Base-by-base conservation (phyloP, 805 yeast species). In the Cyberlindnera subsufficiens region DNA sequence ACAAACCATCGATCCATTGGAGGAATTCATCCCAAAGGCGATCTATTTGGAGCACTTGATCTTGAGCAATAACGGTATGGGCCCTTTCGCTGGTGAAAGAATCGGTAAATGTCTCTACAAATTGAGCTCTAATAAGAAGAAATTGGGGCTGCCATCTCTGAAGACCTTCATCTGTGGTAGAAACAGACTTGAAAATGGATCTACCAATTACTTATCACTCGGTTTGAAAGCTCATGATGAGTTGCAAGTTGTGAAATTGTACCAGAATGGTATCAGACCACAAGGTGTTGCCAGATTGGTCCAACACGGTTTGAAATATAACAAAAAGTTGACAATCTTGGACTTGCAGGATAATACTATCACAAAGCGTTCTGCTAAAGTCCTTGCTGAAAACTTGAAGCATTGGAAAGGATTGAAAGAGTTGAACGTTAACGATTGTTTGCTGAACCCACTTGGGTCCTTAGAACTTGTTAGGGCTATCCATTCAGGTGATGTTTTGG, bases 251-350 rank as follows among this genome's bases (percentile, higher is more conserved):
- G 78, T 90, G 30, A 80, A 85, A 60, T 72, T 93, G 52, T 91
- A 88, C 60, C 99, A 93, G 68, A 93, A 93, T 63, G 99, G 99
- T 60, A 93, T 93, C 51, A 81, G 99, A 66, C 98, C 96, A 42
- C 81, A 78, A 43, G 99, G 99, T 54, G 81, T 91, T 43, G 76
- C 82, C 49, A 80, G 75, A 52, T 74, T 91, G 57, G 71, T 91
- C 52, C 66, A 68, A 16, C 74, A 82, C 41, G 98, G 97, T 43
- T 75, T 93, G 56, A 63, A 75, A 35, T 61, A 71, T 48, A 80
- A 86, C 60, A 68, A 71, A 22, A 66, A 74, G 19, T 74, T 93
- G 54, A 71, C 78, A 53, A 76, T 75, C 32, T 66, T 93, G 33
- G 98, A 93, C 66, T 71, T 93, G 52, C 97, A 93, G 69, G 99